Evolutionary conservation across 2,329 filamentous ascomycete genomes (phyloP).

Genomic region (Stylonectria norvegica): DNA sequence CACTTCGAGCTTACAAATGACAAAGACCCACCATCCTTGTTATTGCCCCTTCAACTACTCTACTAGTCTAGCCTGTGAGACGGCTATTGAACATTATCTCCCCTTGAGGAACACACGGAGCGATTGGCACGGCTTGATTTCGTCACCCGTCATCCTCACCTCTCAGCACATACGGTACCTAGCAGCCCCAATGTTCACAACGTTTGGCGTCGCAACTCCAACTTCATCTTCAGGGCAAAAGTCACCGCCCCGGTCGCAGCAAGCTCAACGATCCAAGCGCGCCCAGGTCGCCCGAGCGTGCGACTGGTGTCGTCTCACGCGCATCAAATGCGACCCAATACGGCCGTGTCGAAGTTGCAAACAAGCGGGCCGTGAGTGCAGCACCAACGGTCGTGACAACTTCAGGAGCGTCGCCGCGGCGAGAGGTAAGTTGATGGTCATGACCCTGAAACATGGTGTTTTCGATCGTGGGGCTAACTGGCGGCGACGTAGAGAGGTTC

Average conservation of each 20-base stretch:
- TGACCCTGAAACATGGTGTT: no score
- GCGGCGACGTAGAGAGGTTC: slow-evolving; percentile 24
- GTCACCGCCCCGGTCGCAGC: slow-evolving; percentile 16
- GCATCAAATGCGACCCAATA: slow-evolving; percentile 29
- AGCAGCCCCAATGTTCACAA: slow-evolving; percentile 27
- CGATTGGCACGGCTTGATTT: no score
- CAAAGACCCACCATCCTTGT: no score
- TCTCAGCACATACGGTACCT: no score
- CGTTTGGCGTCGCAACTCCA: slow-evolving; percentile 19
- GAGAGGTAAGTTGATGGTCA: slow-evolving; percentile 17
- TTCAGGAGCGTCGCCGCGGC: slow-evolving; percentile 26
- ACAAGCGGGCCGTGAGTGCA: slow-evolving; percentile 22
- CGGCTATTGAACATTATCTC: no score
- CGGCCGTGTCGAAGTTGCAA: slow-evolving; percentile 28
- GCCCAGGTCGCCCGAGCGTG: slow-evolving; percentile 30
- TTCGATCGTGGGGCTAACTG: not conserved
- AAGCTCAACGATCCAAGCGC: slow-evolving; percentile 27
- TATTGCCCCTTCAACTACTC: no score
- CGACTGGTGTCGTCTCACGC: slow-evolving; percentile 30
- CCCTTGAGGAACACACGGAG: no score
- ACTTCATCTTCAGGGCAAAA: slow-evolving; percentile 15
- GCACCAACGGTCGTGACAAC: slow-evolving; percentile 21
- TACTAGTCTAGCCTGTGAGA: no score
- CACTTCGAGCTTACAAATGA: no score
- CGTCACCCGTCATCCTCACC: no score